Base-by-base conservation (phyloP, 1,284 basidiomycete genomes). In the Cutaneotrichosporon sp. region DNA sequence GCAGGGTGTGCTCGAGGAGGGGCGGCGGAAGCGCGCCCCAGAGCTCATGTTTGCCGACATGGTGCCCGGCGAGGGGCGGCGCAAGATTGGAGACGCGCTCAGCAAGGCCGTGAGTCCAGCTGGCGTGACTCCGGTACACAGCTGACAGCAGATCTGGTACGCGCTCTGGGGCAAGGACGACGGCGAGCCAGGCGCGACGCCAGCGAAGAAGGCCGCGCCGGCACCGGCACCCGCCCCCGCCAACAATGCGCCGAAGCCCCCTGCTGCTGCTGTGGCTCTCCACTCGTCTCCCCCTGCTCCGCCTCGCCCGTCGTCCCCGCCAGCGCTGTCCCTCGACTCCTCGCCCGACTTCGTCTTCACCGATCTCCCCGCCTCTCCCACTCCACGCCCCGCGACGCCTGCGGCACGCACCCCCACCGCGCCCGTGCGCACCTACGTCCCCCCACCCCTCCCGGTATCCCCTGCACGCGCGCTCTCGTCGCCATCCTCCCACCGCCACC, bases 1-100 rank as follows among this genome's bases (percentile, higher is more conserved):
- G 8, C 53, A 33, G 42, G 59, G 50, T 18, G 50, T 43, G 34
- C 67, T 54, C 62, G 65, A 11, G 65, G 72, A 57, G 38, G 43
- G 31, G 1, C 56, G 57, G 49, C 59, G 46, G 59, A 50, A 43
- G 52, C 64, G 59, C 43, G 49, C 34, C 34, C 60, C 60, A 25
- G 57, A 53, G 58, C 54, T 76, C 59, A 76, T 78, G 58, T 79
- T 78, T 56, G 78, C 79, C n/a, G 77, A 79, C 57, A 58, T 60
- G 20, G 67, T 80, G 5, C 59, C 66, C 14, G 79, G 77, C 1
- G 76, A 76, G 38, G 78, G 78, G 8, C 69, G 81, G 36, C 66
- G 77, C 20, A 79, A 79, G 68, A 79, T 82, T 62, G 80, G 80
- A 0, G 74, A 79, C 69, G 71, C 82, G 67, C 57, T 79, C 54